Conservation (phyloP, 2,329 filamentous ascomycete genomes). For the Alternaria burnsii region DNA sequence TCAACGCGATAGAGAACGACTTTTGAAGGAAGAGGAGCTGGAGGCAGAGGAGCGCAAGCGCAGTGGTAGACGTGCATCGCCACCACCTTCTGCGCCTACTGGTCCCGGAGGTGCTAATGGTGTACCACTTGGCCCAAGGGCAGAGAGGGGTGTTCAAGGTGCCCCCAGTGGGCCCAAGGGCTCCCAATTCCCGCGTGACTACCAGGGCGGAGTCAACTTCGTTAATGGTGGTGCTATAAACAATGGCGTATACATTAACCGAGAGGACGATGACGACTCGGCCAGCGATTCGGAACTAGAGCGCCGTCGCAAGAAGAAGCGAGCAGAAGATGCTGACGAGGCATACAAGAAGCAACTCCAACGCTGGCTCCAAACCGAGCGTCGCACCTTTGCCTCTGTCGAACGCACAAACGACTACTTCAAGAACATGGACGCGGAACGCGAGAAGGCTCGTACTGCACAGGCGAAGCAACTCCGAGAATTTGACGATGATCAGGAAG, state of each 20-base stretch:
- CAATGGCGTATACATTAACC: constrained; percentile 62
- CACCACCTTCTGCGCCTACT: constrained; percentile 63
- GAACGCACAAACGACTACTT: constrained; percentile 86
- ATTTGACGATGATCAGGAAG: constrained; percentile 93
- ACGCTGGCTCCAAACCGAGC: constrained; percentile 89
- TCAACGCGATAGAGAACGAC: constrained; percentile 84
- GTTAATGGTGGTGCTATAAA: constrained; percentile 79
- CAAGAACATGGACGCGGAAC: constrained; percentile 73
- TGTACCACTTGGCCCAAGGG: constrained; percentile 76
- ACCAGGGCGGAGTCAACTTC: constrained; percentile 81
- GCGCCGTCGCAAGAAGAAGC: constrained; percentile 73
- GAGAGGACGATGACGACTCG: constrained; percentile 86
- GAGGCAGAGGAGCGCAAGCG: constrained; percentile 84
- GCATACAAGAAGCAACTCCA: constrained; percentile 85
- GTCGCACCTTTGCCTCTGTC: constrained; percentile 81
- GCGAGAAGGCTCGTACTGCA: constrained; percentile 70
- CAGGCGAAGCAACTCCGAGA: constrained; percentile 76
- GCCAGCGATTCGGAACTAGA: constrained; percentile 89
- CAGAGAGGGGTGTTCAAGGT: constrained; percentile 70
- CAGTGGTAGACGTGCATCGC: constrained; percentile 74
- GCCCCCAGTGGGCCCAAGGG: constrained; percentile 77
- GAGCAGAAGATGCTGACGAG: constrained; percentile 79
- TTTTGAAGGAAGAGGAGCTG: constrained; percentile 89
- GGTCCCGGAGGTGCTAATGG: constrained; percentile 74
- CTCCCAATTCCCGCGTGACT: constrained; percentile 73